Evolutionary conservation across 2,329 filamentous ascomycete genomes (phyloP).

Genomic region (Diaporthe australafricana): DNA sequence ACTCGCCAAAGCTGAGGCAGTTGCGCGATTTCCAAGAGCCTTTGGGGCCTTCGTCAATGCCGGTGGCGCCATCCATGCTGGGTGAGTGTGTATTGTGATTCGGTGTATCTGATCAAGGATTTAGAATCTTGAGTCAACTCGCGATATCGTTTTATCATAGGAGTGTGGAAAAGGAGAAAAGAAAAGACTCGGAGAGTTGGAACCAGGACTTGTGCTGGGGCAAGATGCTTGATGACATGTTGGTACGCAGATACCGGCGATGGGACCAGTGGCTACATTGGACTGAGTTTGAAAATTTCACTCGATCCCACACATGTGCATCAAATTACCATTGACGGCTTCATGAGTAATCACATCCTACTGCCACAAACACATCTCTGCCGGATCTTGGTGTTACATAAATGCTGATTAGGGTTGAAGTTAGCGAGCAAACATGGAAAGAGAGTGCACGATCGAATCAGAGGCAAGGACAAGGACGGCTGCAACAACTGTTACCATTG

Average conservation of each 20-base stretch:
- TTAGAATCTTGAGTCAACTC: background rate
- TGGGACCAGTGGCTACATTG: background rate
- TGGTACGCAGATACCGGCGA: background rate
- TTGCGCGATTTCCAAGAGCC: conserved; percentile 31
- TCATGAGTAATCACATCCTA: background rate
- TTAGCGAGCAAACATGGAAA: conserved; percentile 2
- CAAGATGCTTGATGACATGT: background rate
- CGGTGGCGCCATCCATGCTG: conserved; percentile 9
- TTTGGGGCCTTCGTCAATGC: background rate
- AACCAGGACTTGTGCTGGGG: background rate
- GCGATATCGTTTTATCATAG: fast-evolving
- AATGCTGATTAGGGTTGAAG: no score
- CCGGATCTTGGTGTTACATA: background rate
- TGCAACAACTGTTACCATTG: conserved; percentile 8
- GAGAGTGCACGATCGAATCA: background rate
- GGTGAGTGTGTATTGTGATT: background rate
- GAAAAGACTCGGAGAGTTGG: background rate
- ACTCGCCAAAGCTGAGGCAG: conserved; percentile 17
- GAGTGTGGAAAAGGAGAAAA: no score
- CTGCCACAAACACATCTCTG: background rate
- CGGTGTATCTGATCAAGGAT: no score
- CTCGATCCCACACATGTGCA: background rate
- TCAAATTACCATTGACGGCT: no score
- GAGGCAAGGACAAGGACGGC: background rate
- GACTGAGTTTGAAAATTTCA: background rate